phyloP scores from a whole-genome alignment of 495 filamentous ascomycete species.

The Penicillium atrosanguineum region DNA sequence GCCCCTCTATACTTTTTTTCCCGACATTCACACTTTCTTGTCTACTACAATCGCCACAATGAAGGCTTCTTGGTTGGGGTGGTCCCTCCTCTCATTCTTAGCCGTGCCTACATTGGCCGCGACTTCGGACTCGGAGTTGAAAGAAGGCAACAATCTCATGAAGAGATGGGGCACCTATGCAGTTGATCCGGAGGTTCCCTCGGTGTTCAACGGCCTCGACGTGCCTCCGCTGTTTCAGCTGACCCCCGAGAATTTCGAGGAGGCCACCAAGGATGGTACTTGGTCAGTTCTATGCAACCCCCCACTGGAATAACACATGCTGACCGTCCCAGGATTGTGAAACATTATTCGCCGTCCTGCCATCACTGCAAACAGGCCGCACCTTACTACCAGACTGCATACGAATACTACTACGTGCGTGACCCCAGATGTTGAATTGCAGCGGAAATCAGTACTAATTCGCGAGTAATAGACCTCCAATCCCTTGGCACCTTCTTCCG shows the following conservation, averaged over 20 bases:
- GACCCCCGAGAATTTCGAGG: slow-evolving; percentile 52
- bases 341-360: slow-evolving; percentile 76
- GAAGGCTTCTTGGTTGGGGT: slow-evolving; percentile 39
- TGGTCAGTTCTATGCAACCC: slow-evolving; percentile 41
- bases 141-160: slow-evolving; percentile 18
- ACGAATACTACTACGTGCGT: slow-evolving; percentile 85
- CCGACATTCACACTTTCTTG: slow-evolving; percentile 7
- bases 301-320: background rate
- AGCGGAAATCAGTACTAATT: slow-evolving; percentile 15
- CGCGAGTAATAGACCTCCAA: slow-evolving; percentile 62
- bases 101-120: slow-evolving; percentile 45
- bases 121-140: slow-evolving; percentile 22
- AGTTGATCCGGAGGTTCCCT: slow-evolving; percentile 33
- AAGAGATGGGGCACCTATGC: slow-evolving; percentile 24
- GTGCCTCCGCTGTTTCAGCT: slow-evolving; percentile 74
- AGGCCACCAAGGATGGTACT: slow-evolving; percentile 60
- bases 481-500: slow-evolving; percentile 48
- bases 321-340: slow-evolving; percentile 58
- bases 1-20: slow-evolving; percentile 19
- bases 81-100: slow-evolving; percentile 43
- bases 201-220: slow-evolving; percentile 75
- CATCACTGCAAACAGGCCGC: slow-evolving; percentile 76
- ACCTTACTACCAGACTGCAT: slow-evolving; percentile 86
- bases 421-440: background rate
- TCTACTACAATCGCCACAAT: slow-evolving; percentile 28